Conservation (phyloP, 129 eudicot species). For the Arctium lappa region DNA sequence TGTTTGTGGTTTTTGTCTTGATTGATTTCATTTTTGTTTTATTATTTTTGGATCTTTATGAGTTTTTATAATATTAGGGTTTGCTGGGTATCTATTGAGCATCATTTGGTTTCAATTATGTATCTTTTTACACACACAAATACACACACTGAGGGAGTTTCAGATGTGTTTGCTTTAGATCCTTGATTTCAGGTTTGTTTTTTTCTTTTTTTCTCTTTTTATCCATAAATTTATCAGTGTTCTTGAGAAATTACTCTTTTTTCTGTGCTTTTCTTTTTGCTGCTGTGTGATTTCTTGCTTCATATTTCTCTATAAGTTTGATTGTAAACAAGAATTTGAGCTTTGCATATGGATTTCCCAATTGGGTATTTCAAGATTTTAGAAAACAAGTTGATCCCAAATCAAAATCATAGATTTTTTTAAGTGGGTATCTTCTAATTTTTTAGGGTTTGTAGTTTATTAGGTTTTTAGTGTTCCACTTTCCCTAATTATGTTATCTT, state of each 20-base stretch:
- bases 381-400: not conserved
- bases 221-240: not conserved
- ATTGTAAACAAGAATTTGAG: not conserved
- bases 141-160: not conserved
- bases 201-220: not conserved
- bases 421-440: not conserved
- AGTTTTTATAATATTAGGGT: not conserved
- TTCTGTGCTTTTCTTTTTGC: not conserved
- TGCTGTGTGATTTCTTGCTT: not conserved
- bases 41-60: constrained; percentile 10
- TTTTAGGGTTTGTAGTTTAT: not conserved
- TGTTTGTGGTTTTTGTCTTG: not conserved
- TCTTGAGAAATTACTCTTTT: not conserved
- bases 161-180: constrained; percentile 5
- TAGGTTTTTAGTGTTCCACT: not conserved
- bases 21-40: not conserved
- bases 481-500: not conserved
- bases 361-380: constrained; percentile 11
- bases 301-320: not conserved
- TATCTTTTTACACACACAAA: not conserved
- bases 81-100: constrained; percentile 1
- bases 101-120: not conserved
- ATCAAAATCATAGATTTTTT: not conserved
- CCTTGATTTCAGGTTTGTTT: constrained; percentile 27
- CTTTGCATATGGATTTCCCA: not conserved